These are phyloP conservation scores for Pseudogymnoascus sp. DNA, from an alignment of 2,329 filamentous ascomycete genomes.

Conservation along the genomic window DNA sequence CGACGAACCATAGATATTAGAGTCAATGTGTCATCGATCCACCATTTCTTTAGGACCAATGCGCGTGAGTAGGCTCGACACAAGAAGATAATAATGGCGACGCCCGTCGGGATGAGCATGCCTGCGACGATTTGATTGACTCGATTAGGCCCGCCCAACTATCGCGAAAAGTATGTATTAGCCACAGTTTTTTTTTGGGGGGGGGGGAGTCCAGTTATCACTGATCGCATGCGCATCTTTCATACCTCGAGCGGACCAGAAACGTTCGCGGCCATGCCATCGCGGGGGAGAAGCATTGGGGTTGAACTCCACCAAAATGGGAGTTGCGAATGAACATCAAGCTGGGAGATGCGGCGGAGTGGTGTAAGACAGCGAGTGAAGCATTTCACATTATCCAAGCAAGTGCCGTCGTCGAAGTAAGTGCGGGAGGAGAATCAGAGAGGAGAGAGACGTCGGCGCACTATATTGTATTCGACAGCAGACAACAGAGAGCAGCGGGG, in stretches of 20 bases:
- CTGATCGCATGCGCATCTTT: background rate
- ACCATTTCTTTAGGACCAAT: background rate
- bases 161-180: background rate
- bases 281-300: background rate
- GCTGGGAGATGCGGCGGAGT: background rate
- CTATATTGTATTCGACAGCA: background rate
- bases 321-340: conserved; percentile 3
- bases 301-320: conserved; percentile 1
- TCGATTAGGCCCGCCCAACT: background rate
- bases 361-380: background rate
- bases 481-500: background rate
- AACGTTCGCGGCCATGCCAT: background rate
- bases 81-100: background rate
- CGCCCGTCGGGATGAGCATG: background rate
- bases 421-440: background rate
- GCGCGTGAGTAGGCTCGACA: conserved; percentile 2
- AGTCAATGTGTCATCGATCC: conserved; percentile 1
- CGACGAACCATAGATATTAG: background rate
- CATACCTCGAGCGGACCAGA: background rate
- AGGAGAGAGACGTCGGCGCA: background rate
- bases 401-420: background rate
- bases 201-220: background rate
- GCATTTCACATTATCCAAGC: conserved; percentile 2
- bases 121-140: background rate
- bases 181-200: background rate